These are phyloP conservation scores for Hydnum rufescens DNA, from an alignment of 768 basidiomycete species.

Conservation along the genomic window DNA sequence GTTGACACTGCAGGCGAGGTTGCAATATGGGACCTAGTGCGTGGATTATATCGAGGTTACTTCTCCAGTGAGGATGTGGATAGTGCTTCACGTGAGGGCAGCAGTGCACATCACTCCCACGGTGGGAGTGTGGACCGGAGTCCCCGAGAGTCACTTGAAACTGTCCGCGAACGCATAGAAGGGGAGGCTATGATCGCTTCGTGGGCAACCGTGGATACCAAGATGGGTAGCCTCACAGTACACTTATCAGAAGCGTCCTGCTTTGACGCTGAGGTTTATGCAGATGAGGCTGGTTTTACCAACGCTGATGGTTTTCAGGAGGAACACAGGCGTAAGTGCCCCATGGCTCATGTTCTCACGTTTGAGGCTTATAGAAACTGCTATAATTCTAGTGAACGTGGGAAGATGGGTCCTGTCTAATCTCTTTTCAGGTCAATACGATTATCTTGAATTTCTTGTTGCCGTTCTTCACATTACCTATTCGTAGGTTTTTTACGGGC, in stretches of 20 bases:
- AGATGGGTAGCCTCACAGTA: conserved; percentile 70
- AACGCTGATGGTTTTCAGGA: conserved; percentile 44
- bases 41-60: conserved; percentile 52
- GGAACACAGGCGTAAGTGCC: conserved; percentile 55
- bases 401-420: conserved; percentile 84
- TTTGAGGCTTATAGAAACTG: conserved; percentile 8
- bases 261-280: conserved; percentile 90
- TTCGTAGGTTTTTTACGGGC: conserved; percentile 46
- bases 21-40: conserved; percentile 81
- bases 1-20: conserved; percentile 79
- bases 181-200: conserved; percentile 71
- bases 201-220: conserved; percentile 83
- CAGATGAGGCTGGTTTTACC: conserved; percentile 67
- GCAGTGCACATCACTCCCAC: neutral
- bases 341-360: conserved; percentile 2
- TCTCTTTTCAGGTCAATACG: conserved; percentile 37
- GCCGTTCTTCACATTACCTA: conserved; percentile 15
- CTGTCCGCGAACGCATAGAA: conserved; percentile 79
- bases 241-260: conserved; percentile 62
- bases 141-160: conserved; percentile 69
- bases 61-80: conserved; percentile 47
- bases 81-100: conserved; percentile 2
- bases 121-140: conserved; percentile 26
- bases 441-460: neutral
- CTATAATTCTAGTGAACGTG: conserved; percentile 45